Base-by-base conservation (phyloP, 345 rosid genomes). In the Turritis glabra region DNA sequence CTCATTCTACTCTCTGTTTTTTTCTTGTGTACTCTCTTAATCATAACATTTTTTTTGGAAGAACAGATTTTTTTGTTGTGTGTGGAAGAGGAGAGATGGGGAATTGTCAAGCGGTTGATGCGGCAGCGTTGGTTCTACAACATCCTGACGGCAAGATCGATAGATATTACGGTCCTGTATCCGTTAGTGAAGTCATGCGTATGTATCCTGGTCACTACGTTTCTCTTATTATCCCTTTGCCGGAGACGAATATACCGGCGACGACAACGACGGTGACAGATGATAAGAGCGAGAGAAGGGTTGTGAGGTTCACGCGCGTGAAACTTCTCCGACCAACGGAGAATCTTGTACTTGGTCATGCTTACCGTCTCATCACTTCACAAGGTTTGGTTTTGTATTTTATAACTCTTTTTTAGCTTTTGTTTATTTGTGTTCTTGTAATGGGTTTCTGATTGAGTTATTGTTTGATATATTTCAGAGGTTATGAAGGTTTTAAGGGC, bases 61-160 rank as follows among this genome's bases (percentile, higher is more conserved):
- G 21, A 54, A 33, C 15, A 23, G 2, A 22, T 21, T 3, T 18
- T 29, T 5, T 17, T 59, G 18, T 5, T 26, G 33, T 29, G 60
- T n/a, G 60, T 29, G 21, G 63, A 57, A 18, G 33, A 37, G 1
- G 9, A 70, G 65, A 73, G 29, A 95, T 90, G 99, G 99, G 99
- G 27, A 95, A 95, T 33, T 95, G 98, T 74, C 99, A 95, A 56
- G 92, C 99, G 52, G 84, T 95, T 35, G 99, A 95, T 65, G 99
- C 99, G 1, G 99, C 98, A 1, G 99, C 96, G 18, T 75, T 95
- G 55, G 98, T 89, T 18, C 80, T 95, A 76, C 98, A 95, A 77
- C 98, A 95, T 67, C 98, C 99, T 2, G 54, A 70, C 52, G 99
- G 99, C 19, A 89, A 78, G 59, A 69, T 92, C 38, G 98, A 95